A percentile compares a stretch with the other conserved stretches of the same genome.
Conservation (phyloP, 108 stramenopile species). For the Parietichytrium sp. region DNA sequence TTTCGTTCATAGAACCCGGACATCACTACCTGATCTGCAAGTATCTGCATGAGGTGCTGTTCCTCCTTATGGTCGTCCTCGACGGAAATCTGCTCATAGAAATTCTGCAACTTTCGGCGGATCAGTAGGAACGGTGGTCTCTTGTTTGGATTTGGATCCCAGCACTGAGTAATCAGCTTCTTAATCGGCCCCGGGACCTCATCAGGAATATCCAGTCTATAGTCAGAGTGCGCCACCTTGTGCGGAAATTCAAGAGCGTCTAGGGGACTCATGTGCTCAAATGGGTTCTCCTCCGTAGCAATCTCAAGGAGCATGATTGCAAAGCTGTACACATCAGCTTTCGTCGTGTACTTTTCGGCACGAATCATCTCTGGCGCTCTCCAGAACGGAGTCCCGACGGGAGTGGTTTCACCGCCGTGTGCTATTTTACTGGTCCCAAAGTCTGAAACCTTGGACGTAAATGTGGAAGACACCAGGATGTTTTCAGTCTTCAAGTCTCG, state of each 20-base stretch:
- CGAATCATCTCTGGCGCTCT: constrained; percentile 10
- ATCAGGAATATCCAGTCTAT: not conserved
- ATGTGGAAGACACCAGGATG: constrained; percentile 27
- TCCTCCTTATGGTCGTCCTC: not conserved
- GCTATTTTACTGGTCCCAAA: not conserved
- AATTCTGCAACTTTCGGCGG: not conserved
- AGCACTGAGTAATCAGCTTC: not conserved
- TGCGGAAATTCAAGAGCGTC: constrained; percentile 28
- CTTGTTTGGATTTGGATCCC: not conserved
- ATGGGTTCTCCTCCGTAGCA: constrained; percentile 36
- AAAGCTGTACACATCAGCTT: constrained; percentile 42
- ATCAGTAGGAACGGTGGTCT: not conserved
- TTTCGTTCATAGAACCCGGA: constrained; percentile 3
- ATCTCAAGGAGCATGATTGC: constrained; percentile 41
- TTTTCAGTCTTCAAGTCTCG: constrained; percentile 52
- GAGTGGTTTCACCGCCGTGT: not conserved
- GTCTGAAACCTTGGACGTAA: constrained; percentile 38
- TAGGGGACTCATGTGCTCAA: not conserved
- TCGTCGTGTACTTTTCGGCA: not conserved
- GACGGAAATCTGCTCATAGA: not conserved
- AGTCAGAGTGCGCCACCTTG: not conserved
- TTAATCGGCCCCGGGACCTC: not conserved
- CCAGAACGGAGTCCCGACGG: constrained; percentile 28
- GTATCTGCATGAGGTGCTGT: not conserved
- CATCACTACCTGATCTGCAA: not conserved